These are phyloP conservation scores for Cudoniella acicularis DNA, from an alignment of 495 filamentous ascomycete genomes.

Conservation along the genomic window DNA sequence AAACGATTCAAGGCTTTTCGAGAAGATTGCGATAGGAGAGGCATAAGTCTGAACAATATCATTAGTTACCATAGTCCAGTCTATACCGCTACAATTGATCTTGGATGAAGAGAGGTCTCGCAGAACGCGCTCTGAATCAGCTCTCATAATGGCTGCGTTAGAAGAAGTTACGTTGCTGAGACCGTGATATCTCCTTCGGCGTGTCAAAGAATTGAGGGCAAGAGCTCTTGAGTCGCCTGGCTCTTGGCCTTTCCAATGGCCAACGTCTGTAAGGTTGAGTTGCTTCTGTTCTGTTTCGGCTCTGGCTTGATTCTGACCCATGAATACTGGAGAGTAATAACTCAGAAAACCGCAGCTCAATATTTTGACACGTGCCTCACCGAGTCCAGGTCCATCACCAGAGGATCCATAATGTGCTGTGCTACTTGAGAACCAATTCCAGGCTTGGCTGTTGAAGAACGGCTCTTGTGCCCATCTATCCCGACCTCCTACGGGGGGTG, in stretches of 20 bases:
- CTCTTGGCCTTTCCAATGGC: constrained; percentile 23
- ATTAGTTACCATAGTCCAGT: constrained; percentile 27
- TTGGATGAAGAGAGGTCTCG: constrained; percentile 11
- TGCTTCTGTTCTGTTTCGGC: constrained; percentile 13
- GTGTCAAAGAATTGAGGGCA: constrained; percentile 22
- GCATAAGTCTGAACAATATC: constrained; percentile 28
- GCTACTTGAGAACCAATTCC: constrained; percentile 28
- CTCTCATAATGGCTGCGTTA: constrained; percentile 29
- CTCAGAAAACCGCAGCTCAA: constrained; percentile 30
- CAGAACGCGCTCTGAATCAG: constrained; percentile 23
- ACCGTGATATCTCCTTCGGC: constrained; percentile 28
- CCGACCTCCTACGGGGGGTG: background rate
- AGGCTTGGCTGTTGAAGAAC: constrained; percentile 24
- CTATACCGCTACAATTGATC: constrained; percentile 23
- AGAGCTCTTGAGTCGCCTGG: constrained; percentile 2
- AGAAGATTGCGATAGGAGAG: background rate
- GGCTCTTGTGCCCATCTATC: constrained; percentile 18
- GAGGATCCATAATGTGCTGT: constrained; percentile 29
- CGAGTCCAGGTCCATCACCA: constrained; percentile 20
- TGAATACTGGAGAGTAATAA: constrained; percentile 30
- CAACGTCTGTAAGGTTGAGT: constrained; percentile 29
- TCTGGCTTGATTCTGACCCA: constrained; percentile 14
- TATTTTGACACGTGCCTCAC: constrained; percentile 24
- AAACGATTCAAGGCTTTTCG: constrained; percentile 9
- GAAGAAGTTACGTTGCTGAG: constrained; percentile 20